Base-by-base conservation (phyloP, 352 stramenopile species). In the Thraustochytrium sp. region DNA sequence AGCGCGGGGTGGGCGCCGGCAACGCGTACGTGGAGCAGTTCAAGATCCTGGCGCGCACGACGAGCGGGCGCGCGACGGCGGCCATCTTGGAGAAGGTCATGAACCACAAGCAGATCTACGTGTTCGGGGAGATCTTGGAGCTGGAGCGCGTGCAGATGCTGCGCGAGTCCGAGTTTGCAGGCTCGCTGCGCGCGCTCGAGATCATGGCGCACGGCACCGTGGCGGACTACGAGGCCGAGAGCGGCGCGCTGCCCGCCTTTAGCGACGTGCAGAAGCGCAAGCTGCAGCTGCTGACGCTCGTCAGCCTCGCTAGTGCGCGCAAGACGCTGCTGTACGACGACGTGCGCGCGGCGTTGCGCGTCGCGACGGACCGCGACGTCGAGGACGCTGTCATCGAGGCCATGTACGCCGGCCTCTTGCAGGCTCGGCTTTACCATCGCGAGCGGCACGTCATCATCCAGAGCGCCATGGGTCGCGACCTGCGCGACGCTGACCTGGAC, bases 11-110 rank as follows among this genome's bases (percentile, higher is more conserved):
- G 11, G 49, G 49, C 42, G 65, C 26, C 23, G 37, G 68, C 9
- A 80, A 80, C 53, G 68, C 37, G 29, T 80, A 65, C 44, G 68
- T 80, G 68, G 68, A 80, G 51, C 68, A 80, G 51, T 80, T 80
- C 9, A 80, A 80, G 51, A 68, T 80, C 9, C 68, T 80, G 2
- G 68, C 68, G 44, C 76, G 42, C 44, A 53, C 68, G 1, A 80
- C 68, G n/a, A 55, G 31, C n/a, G 68, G 68, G 11, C 31, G 40
- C 34, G 68, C 68, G 8, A 80, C 68, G 46, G 44, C 37, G 26
- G 68, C 68, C 4, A 80, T 80, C 49, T 13, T 80, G 46, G 68
- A 80, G 29, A 80, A 80, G 53, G 68, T 80, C 8, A 61, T 80
- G 31, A 80, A 63, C n/a, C 68, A 80, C 68, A 80, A 80, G 49